Conservation (phyloP, 345 rosid species). For the Litchi chinensis region DNA sequence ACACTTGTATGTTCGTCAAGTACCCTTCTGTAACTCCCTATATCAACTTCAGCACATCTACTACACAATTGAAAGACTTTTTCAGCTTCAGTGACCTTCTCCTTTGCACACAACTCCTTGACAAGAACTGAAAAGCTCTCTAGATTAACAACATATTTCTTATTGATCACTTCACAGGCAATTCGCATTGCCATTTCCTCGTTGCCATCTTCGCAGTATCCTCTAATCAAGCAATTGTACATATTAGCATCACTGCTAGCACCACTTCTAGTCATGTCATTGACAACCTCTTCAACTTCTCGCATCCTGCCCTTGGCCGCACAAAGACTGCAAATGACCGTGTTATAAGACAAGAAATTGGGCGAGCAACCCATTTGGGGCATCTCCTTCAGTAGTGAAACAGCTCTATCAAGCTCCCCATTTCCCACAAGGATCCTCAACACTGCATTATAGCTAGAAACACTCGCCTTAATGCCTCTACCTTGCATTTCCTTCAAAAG, state of each 20-base stretch:
- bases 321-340: conserved; percentile 35
- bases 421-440: conserved; percentile 28
- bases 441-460: conserved; percentile 35
- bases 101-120: conserved; percentile 26
- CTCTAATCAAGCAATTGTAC: conserved; percentile 30
- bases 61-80: conserved; percentile 25
- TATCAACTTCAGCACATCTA: conserved; percentile 21
- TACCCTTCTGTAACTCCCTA: conserved; percentile 18
- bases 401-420: conserved; percentile 31
- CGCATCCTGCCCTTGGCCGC: conserved; percentile 33
- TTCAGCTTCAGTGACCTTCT: conserved; percentile 24
- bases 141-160: conserved; percentile 22
- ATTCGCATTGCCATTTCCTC: conserved; percentile 24
- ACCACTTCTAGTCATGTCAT: conserved; percentile 30
- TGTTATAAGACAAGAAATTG: conserved; percentile 31
- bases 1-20: conserved; percentile 19
- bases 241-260: conserved; percentile 28
- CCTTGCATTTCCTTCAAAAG: conserved; percentile 34
- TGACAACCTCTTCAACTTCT: conserved; percentile 28
- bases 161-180: conserved; percentile 26
- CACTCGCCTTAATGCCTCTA: conserved; percentile 23
- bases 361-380: conserved; percentile 32
- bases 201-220: conserved; percentile 33
- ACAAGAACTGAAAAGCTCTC: conserved; percentile 34
- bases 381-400: conserved; percentile 34